Evolutionary conservation across 768 basidiomycete genomes (phyloP), one percentile per base, ranked within the genome.

Genomic region (Agrocybe praecox): DNA sequence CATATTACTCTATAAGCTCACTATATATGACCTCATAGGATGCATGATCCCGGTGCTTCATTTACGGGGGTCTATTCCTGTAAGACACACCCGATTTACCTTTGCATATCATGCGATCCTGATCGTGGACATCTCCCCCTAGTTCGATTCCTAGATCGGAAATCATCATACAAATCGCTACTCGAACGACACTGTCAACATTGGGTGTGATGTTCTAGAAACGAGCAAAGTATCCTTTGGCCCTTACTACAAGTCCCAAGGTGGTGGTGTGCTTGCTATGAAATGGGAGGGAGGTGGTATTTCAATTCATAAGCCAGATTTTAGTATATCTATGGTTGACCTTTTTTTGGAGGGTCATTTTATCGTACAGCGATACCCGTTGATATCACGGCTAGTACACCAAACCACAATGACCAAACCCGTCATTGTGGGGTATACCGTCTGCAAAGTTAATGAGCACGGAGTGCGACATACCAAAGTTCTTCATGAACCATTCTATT

Each of bases 221-320:
- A 86, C 84, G 85, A 94, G 92, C 63, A 77, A 79, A n/a, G 86
- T 89, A 2, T 95, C 94, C 0, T 96, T 92, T 68, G 94, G 93
- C 0, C 85, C 88, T 34, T 82, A 81, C 56, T 94, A 94, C 66
- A 92, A 95, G 59, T 78, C 80, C 1, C 85, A 84, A 66, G 85
- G 89, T 14, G 94, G 94, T 10, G 94, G 94, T 5, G 86, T 94
- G 2, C 90, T 92, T 64, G 92, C 87, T 1, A 92, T 93, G 90
- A 88, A 90, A 62, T 95, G 94, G 94, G 90, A 94, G 65, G 82
- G 85, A 56, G 79, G 76, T 53, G 86, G 86, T 2, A 92, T 93
- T 54, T 83, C 87, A 42, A 80, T 92, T 63, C 92, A 91, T 92
- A 56, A 70, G 89, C 76, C 15, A 7, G 29, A 14, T 51, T 9